Evolutionary conservation across 768 basidiomycete species (phyloP), one percentile per base, ranked within the genome.

Genomic region (Kwoniella dejecticola): DNA sequence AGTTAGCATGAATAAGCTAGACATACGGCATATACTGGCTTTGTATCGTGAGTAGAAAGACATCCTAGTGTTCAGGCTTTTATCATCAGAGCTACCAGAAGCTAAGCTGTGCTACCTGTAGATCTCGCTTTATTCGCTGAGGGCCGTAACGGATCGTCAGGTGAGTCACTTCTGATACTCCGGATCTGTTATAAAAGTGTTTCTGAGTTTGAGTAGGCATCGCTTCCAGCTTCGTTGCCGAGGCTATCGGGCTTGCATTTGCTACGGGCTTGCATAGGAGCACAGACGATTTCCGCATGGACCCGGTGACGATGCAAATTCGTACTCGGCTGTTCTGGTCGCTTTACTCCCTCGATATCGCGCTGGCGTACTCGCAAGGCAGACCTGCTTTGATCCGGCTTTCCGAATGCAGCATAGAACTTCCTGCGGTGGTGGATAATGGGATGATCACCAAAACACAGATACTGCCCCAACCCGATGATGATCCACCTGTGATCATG

Each of bases 11-110:
- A 57, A 57, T 21, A 57, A 57, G 30, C 55, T 57, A 44, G 55
- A 57, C 44, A 47, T 57, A 11, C 42, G 55, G 42, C 55, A 57
- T 57, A 57, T 57, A 11, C 26, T 57, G 44, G 55, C 55, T n/a
- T 13, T 57, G 17, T 57, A 57, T 38, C 45, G 55, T 57, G 55
- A 46, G 55, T 47, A 7, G n/a, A 17, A 3, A 27, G 17, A n/a
- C n/a, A n/a, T n/a, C n/a, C n/a, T n/a, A n/a, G 33, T 36, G 15
- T 36, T 7, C 33, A 36, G 33, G 7, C 33, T 36, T 36, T 36
- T n/a, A 11, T 30, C 48, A 21, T 29, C n/a, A n/a, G 23, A 6
- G 8, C 8, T n/a, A 7, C 19, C 44, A n/a, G 11, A n/a, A 45
- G n/a, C 6, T 45, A 8, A 45, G 8, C n/a, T n/a, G 17, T 45